phyloP scores from a whole-genome alignment of 192 early-diverging fungal species.

The Glomus cerebriforme region DNA sequence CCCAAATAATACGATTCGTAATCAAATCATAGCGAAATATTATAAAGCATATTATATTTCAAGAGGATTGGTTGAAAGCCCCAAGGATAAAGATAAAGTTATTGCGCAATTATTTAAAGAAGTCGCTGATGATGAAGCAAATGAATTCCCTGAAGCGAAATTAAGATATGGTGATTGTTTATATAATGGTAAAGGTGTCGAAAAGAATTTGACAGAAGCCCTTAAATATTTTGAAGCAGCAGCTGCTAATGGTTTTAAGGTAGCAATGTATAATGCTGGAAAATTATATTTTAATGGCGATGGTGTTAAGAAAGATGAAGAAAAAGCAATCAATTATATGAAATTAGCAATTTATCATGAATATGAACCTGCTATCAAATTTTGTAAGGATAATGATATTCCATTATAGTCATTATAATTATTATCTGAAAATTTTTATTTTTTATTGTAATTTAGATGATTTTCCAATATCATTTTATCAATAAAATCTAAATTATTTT shows the following conservation, averaged over 20 bases:
- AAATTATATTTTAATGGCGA: not conserved
- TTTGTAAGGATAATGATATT: not conserved
- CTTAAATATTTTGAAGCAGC: not conserved
- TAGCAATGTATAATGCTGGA: not conserved
- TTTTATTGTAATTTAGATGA: too few species aligned
- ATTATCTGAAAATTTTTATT: too few species aligned
- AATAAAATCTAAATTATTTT: too few species aligned
- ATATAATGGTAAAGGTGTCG: not conserved
- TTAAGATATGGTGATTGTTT: not conserved
- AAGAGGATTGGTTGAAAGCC: not conserved
- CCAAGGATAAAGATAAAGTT: not conserved
- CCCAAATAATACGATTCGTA: too few species aligned
- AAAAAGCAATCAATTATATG: not conserved
- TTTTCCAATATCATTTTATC: too few species aligned
- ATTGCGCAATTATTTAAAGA: constrained; percentile 1
- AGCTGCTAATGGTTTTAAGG: not conserved
- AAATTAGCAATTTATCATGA: not conserved
- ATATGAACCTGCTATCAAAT: not conserved
- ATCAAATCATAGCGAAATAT: not conserved
- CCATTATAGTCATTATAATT: not conserved
- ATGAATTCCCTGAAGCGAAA: not conserved
- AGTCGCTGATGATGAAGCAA: not conserved
- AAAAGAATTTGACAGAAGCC: not conserved
- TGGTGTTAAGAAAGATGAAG: not conserved
- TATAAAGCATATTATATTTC: not conserved